Conservation (phyloP, 352 stramenopile genomes). For the Phytophthora europaea region DNA sequence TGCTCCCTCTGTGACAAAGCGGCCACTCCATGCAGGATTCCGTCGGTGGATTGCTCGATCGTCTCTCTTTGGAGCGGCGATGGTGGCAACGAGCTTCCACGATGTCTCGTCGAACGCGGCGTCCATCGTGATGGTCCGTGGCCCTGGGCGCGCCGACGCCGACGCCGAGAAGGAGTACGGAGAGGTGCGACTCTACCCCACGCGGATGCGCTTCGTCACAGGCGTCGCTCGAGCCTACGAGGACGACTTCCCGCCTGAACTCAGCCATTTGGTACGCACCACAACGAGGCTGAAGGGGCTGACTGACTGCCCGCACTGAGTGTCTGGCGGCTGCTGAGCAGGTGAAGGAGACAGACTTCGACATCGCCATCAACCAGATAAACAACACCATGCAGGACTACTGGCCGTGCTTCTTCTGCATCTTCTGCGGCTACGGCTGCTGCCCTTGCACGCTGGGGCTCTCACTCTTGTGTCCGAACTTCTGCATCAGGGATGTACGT, state of each 20-base stretch:
- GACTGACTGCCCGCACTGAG: background rate
- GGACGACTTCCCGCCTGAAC: constrained; percentile 72
- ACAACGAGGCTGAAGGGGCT: background rate
- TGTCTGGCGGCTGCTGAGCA: constrained; percentile 5
- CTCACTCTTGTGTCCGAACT: constrained; percentile 75
- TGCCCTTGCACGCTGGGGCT: constrained; percentile 73
- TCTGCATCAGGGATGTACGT: constrained; percentile 81
- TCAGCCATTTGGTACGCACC: constrained; percentile 52
- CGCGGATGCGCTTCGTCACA: constrained; percentile 75
- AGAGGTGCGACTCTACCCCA: constrained; percentile 63
- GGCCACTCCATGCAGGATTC: constrained; percentile 4
- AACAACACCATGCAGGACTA: constrained; percentile 90
- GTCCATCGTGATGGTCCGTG: constrained; percentile 29
- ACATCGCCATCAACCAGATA: constrained; percentile 84
- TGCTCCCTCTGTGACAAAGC: background rate
- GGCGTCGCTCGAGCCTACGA: constrained; percentile 79
- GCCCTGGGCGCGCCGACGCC: constrained; percentile 9
- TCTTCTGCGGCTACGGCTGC: constrained; percentile 75
- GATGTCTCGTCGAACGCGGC: constrained; percentile 30
- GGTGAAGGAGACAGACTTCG: constrained; percentile 70
- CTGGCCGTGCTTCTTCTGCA: constrained; percentile 81
- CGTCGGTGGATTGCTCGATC: background rate
- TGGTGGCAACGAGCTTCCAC: constrained; percentile 47
- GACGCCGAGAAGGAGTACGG: constrained; percentile 37
- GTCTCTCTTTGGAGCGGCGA: constrained; percentile 13